A percentile compares a stretch with the other conserved stretches of the same genome.
These are phyloP conservation scores for Apodospora peruviana DNA, from an alignment of 495 filamentous ascomycete species.

Conservation along the genomic window DNA sequence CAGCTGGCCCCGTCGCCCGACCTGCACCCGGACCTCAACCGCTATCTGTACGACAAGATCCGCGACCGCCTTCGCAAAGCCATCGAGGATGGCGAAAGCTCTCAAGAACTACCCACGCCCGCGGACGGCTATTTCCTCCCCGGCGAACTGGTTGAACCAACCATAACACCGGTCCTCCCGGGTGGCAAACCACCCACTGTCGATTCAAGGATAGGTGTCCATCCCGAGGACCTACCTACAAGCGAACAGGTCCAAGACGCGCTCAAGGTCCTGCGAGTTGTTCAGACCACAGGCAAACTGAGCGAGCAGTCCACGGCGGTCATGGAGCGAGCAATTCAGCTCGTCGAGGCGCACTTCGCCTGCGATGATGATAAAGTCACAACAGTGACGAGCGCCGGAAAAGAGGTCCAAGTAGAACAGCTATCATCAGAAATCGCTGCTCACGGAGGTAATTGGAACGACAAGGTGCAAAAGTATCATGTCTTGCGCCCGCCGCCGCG, in stretches of 20 bases:
- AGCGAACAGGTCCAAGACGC: not conserved
- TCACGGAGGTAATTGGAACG: not conserved
- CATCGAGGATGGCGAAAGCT: not conserved
- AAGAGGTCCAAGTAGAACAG: not conserved
- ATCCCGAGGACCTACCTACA: not conserved
- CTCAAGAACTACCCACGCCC: slow-evolving; percentile 2
- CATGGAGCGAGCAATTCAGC: not conserved
- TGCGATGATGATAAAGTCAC: not conserved
- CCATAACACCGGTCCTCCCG: not conserved
- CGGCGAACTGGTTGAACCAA: not conserved
- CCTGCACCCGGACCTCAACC: slow-evolving; percentile 1
- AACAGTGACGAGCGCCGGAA: not conserved
- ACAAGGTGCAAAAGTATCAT: slow-evolving; percentile 4
- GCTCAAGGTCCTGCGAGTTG: not conserved
- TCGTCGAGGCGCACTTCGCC: not conserved
- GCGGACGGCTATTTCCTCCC: slow-evolving; percentile 6
- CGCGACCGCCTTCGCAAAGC: not conserved
- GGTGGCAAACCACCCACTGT: no score
- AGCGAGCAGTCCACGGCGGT: no score
- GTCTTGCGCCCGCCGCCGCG: not conserved
- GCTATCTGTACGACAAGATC: slow-evolving; percentile 7
- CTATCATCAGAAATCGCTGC: not conserved
- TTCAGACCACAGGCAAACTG: not conserved
- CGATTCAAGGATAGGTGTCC: no score
- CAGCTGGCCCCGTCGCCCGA: slow-evolving; percentile 5